Evolutionary conservation across 805 yeast species (phyloP).

Genomic region (Phaffomyces thermotolerans): DNA sequence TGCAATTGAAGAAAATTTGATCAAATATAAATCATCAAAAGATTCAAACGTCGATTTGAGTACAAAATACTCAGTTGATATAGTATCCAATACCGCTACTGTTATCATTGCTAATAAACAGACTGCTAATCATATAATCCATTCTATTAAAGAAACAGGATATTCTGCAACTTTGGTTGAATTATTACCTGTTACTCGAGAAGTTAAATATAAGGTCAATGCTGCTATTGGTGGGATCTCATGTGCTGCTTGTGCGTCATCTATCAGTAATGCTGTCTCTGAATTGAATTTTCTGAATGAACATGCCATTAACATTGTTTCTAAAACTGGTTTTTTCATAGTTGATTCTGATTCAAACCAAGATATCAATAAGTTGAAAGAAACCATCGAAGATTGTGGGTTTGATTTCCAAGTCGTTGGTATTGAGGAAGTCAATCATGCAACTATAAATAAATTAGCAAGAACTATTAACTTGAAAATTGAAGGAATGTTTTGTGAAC

Average conservation of each 20-base stretch:
- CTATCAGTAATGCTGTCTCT: conserved; percentile 42
- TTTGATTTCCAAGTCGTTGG: conserved; percentile 49
- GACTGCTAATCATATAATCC: conserved; percentile 41
- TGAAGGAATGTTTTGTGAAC: conserved; percentile 62
- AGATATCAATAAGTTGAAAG: conserved; percentile 35
- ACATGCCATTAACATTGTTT: conserved; percentile 47
- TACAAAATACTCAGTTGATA: conserved; percentile 39
- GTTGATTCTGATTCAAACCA: conserved; percentile 35
- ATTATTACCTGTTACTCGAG: conserved; percentile 48
- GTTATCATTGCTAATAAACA: conserved; percentile 48
- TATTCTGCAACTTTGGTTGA: conserved; percentile 48
- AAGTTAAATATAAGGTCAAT: conserved; percentile 41
- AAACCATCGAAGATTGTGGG: conserved; percentile 57
- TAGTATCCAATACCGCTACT: conserved; percentile 45
- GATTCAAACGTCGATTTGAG: conserved; percentile 8
- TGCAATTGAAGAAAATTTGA: conserved; percentile 28
- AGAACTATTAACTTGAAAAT: conserved; percentile 52
- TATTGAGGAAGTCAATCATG: conserved; percentile 37
- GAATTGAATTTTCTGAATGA: conserved; percentile 47
- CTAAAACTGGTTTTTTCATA: conserved; percentile 57
- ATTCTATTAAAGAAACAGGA: conserved; percentile 38
- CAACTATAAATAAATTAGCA: conserved; percentile 40
- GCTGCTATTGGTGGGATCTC: conserved; percentile 71
- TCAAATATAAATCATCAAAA: conserved; percentile 1
- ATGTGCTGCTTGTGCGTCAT: conserved; percentile 61